Conservation (phyloP, 352 stramenopile species). For the Phytopythium kandeliae region DNA sequence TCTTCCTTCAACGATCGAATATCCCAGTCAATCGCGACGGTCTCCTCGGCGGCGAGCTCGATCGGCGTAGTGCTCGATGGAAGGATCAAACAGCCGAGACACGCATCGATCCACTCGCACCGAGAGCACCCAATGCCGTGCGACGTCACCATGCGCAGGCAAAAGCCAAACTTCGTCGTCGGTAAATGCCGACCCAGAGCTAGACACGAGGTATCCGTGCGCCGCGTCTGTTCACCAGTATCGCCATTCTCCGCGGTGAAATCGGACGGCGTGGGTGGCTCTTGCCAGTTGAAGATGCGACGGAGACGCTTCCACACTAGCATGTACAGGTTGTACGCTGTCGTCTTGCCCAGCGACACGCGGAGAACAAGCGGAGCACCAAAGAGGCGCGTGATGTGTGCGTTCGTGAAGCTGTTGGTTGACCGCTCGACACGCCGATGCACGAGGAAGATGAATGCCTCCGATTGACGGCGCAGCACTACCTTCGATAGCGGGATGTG, state of each 20-base stretch:
- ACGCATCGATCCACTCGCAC: conserved; percentile 87
- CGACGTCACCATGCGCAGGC: conserved; percentile 73
- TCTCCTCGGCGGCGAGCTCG: conserved; percentile 63
- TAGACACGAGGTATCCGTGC: conserved; percentile 44
- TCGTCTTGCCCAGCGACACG: conserved; percentile 57
- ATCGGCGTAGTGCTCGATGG: conserved; percentile 40
- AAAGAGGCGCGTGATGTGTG: conserved; percentile 75
- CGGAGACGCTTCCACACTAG: conserved; percentile 70
- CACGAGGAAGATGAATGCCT: conserved; percentile 76
- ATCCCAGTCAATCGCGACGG: conserved; percentile 88
- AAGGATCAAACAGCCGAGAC: conserved; percentile 76
- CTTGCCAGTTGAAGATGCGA: conserved; percentile 83
- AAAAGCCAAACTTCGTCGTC: conserved; percentile 79
- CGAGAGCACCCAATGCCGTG: conserved; percentile 79
- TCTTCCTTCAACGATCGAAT: conserved; percentile 83
- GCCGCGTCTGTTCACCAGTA: conserved; percentile 8
- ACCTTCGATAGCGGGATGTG: conserved; percentile 57
- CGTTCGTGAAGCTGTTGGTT: conserved; percentile 75
- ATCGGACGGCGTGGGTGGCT: conserved; percentile 31
- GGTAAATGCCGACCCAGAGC: conserved; percentile 61
- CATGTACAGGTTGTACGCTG: conserved; percentile 72
- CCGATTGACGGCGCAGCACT: conserved; percentile 33
- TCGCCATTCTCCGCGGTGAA: conserved; percentile 14
- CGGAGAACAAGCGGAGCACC: conserved; percentile 67
- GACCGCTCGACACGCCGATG: conserved; percentile 80